Conservation (phyloP, 129 eudicot genomes). For the Helianthus tuberosus region DNA sequence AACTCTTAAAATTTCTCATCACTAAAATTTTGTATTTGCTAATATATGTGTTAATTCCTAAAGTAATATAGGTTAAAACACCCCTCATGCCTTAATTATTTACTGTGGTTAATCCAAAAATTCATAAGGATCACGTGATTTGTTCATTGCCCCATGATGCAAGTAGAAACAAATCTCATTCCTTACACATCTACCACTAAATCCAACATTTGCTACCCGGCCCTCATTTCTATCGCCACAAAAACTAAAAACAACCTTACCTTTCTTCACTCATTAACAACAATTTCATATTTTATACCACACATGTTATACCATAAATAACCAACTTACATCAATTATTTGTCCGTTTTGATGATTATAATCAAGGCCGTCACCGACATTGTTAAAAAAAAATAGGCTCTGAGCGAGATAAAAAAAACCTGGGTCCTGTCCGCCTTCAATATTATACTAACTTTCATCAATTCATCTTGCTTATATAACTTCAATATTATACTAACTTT, state of each 20-base stretch:
- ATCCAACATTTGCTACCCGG: not conserved
- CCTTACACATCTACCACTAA: not conserved
- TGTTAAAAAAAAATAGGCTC: no score
- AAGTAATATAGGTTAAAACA: not conserved
- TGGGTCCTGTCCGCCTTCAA: no score
- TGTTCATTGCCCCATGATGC: not conserved
- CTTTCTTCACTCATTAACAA: not conserved
- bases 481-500: no score
- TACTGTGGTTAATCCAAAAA: not conserved
- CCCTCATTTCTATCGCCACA: slow-evolving; percentile 7
- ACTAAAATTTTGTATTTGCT: no score
- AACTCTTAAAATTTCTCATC: no score
- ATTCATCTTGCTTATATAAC: no score
- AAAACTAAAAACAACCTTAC: not conserved
- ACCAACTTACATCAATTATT: not conserved
- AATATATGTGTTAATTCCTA: not conserved
- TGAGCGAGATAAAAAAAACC: no score
- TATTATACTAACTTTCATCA: no score
- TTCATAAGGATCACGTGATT: not conserved
- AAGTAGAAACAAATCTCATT: slow-evolving; percentile 3
- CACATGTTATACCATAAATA: not conserved
- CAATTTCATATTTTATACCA: not conserved
- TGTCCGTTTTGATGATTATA: no score
- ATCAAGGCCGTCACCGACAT: no score
- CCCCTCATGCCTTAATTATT: not conserved